Base-by-base conservation (phyloP, 768 basidiomycete genomes). In the Hericium coralloides region DNA sequence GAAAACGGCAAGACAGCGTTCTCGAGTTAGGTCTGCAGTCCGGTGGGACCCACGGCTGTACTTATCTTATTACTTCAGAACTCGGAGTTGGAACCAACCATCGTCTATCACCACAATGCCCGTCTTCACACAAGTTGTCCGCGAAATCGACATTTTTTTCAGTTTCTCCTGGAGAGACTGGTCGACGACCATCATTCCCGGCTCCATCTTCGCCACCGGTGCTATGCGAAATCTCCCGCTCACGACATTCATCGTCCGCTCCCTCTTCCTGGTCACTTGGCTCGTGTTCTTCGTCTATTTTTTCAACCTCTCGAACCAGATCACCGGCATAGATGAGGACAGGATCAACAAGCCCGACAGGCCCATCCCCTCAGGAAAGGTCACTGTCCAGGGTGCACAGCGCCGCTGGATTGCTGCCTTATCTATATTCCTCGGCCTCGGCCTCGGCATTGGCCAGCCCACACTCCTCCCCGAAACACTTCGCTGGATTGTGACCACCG, bases 221-320 rank as follows among this genome's bases (percentile, higher is more conserved):
- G 39, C 39, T 14, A 12, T 41, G 4, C 39, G 39, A 12, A 41
- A 12, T 12, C 39, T 41, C 39, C 39, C 39, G 39, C 39, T 12
- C 39, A n/a, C 10, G 14, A n/a, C 12, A 12, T 12, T n/a, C 3
- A 10, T 41, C 39, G 14, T 12, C 39, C 12, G 39, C 39, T 37
- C n/a, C 52, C 18, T 25, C 25, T 64, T 20, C 18, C 48, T 38
- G 38, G 18, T 61, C n/a, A 26, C 61, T n/a, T 70, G 69, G 69
- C 57, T 65, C n/a, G 67, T 64, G 67, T 31, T 66, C 12, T 55
- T 67, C 49, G 63, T n/a, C n/a, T n/a, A n/a, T n/a, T n/a, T n/a
- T n/a, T n/a, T n/a, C n/a, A n/a, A n/a, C n/a, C n/a, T n/a, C n/a
- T 62, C 68, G 7, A 70, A 70, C 55, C 69, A 70, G 52, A 59